A percentile compares a stretch with the other conserved stretches of the same genome.
These are phyloP conservation scores for Clavispora phyllophila DNA, from an alignment of 805 yeast species.

Conservation along the genomic window DNA sequence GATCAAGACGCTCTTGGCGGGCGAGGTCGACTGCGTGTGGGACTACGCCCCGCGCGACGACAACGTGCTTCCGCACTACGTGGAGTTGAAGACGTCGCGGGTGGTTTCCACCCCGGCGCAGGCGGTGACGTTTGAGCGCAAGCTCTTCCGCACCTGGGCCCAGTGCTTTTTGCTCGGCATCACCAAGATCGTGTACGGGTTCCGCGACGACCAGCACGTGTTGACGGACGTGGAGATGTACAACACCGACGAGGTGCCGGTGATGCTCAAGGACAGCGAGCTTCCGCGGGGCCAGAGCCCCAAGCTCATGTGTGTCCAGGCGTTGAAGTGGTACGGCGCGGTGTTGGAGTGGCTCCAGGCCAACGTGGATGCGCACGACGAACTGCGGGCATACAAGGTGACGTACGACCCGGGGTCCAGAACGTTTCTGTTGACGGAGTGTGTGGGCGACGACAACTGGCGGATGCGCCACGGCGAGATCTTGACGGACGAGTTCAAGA, in stretches of 20 bases:
- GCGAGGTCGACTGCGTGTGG: slow-evolving; percentile 89
- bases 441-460: slow-evolving; percentile 28
- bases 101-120: slow-evolving; percentile 52
- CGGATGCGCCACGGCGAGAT: slow-evolving; percentile 17
- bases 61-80: slow-evolving; percentile 60
- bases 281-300: slow-evolving; percentile 26
- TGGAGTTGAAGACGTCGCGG: slow-evolving; percentile 74
- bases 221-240: slow-evolving; percentile 69
- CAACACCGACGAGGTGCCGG: slow-evolving; percentile 74
- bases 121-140: slow-evolving; percentile 64
- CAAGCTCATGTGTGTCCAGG: slow-evolving; percentile 67
- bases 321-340: slow-evolving; percentile 84
- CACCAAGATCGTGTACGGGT: slow-evolving; percentile 77
- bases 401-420: slow-evolving; percentile 54
- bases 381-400: slow-evolving; percentile 47
- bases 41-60: slow-evolving; percentile 59
- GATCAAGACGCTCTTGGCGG: slow-evolving; percentile 65
- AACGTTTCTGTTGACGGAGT: slow-evolving; percentile 47
- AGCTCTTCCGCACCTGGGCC: slow-evolving; percentile 82
- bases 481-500: slow-evolving; percentile 28
- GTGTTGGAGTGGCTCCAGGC: slow-evolving; percentile 71
- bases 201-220: slow-evolving; percentile 67
- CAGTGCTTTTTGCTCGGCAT: slow-evolving; percentile 88
- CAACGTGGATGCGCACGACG: slow-evolving; percentile 44
- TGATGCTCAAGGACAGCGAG: slow-evolving; percentile 52